Evolutionary conservation across 768 basidiomycete genomes (phyloP), one percentile per base, ranked within the genome.

Genomic region (Tulasnella sp.): DNA sequence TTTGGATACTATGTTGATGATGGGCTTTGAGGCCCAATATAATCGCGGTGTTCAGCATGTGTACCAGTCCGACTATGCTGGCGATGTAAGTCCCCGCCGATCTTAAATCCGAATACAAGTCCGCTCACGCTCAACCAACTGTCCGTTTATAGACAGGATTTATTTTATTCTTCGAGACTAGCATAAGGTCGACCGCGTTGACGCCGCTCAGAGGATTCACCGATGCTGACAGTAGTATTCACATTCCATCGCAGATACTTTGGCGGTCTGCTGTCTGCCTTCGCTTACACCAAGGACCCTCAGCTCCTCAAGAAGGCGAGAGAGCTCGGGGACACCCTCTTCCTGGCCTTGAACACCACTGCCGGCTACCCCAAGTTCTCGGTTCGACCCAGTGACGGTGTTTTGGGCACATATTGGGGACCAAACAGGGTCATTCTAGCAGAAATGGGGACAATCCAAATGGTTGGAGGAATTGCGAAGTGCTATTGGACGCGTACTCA

Each of bases 221-320:
- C n/a, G 5, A 12, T 69, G 1, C 16, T 52, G n/a, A 6, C 17
- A 9, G 35, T n/a, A 36, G 40, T 26, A 6, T 66, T 37, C 3
- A 39, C 19, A 35, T 34, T 39, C 1, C 16, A 68, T 12, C 29
- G n/a, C 67, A 69, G 69, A 29, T 91, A 95, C 76, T 86, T 98
- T 2, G 95, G 94, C 3, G 95, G 95, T 6, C 82, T 95, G 1
- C 84, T 95, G 5, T 90, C 90, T 2, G 92, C 91, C 0, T 90
- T 94, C 76, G 88, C 94, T 5, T 81, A 96, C 1, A 68, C 81
- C 4, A 79, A 78, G 3, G 78, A 81, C 19, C 65, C 73, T 6
- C 69, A 82, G 40, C 81, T 80, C 70, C 78, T 83, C 32, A 73
- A 77, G 26, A 78, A 79, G 59, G 80, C 83, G 1, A 75, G 79